Evolutionary conservation across 2,329 filamentous ascomycete species (phyloP).

Genomic region (Ceratocystiopsis sp.): DNA sequence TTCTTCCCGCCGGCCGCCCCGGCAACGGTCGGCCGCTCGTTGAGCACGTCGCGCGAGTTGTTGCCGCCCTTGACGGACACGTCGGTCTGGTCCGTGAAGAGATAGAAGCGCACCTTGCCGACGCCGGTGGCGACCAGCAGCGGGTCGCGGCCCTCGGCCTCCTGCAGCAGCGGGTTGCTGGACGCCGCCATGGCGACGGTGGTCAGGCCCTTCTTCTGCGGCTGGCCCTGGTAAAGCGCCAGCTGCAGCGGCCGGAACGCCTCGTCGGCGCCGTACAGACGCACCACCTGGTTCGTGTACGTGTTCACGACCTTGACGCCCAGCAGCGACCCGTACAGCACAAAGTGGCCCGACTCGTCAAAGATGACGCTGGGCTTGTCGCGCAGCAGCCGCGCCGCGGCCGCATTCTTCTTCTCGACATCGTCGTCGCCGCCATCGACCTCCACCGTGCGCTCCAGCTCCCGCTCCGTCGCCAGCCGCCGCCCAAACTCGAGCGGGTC

Average conservation of each 20-base stretch:
- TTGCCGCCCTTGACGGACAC: constrained; percentile 44
- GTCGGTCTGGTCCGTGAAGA: constrained; percentile 85
- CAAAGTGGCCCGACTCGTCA: constrained; percentile 90
- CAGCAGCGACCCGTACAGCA: constrained; percentile 81
- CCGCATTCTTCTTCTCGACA: too few relatives aligned
- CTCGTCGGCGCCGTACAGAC: constrained; percentile 81
- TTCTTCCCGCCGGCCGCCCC: constrained; percentile 34
- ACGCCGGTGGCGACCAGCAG: constrained; percentile 73
- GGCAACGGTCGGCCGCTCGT: constrained; percentile 59
- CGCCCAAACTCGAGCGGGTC: constrained; percentile 88
- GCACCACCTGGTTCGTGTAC: constrained; percentile 80
- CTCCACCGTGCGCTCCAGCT: constrained; percentile 42
- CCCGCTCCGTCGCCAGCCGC: constrained; percentile 68
- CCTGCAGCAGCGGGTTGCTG: constrained; percentile 78
- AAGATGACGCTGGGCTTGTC: constrained; percentile 76
- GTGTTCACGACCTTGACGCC: constrained; percentile 95
- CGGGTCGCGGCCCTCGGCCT: constrained; percentile 79
- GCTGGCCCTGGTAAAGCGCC: constrained; percentile 82
- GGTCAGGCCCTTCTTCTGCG: constrained; percentile 81
- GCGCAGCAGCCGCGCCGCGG: constrained; percentile 22
- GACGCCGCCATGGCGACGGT: constrained; percentile 97
- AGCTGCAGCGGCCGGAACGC: constrained; percentile 70
- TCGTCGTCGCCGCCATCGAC: too few relatives aligned
- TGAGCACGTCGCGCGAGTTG: constrained; percentile 67
- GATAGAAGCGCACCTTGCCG: constrained; percentile 86